Conservation (phyloP, 2,329 filamentous ascomycete species). For the Fusarium sp. region DNA sequence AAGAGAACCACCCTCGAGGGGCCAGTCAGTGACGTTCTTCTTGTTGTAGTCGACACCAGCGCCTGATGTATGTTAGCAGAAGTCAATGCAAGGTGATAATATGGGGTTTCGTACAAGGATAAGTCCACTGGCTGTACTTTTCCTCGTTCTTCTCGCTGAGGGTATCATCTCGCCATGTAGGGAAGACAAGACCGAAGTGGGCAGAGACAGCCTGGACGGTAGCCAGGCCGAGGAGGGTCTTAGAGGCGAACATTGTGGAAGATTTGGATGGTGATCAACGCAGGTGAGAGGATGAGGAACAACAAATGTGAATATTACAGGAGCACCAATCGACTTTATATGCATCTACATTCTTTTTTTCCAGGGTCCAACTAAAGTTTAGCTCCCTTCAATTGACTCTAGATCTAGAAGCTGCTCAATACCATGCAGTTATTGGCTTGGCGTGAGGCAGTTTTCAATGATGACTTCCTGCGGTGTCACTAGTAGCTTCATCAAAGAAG, state of each 20-base stretch:
- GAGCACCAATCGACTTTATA: constrained; percentile 34
- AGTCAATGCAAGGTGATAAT: background rate
- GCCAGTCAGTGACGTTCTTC: constrained; percentile 65
- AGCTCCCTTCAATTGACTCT: constrained; percentile 18
- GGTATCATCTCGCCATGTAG: constrained; percentile 62
- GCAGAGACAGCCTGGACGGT: constrained; percentile 55
- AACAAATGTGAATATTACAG: background rate
- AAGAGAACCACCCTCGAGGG: constrained; percentile 61
- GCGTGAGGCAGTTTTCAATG: constrained; percentile 39
- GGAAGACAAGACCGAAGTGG: constrained; percentile 63
- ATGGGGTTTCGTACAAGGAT: constrained; percentile 60
- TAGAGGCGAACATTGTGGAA: constrained; percentile 47
- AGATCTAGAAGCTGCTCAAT: constrained; percentile 5
- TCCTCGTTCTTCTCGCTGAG: constrained; percentile 53
- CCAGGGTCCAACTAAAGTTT: constrained; percentile 16
- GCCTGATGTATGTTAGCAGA: constrained; percentile 50
- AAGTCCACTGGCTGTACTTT: constrained; percentile 61
- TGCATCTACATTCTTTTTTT: constrained; percentile 1
- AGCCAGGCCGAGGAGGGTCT: constrained; percentile 51
- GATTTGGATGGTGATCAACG: background rate
- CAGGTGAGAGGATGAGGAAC: constrained; percentile 1
- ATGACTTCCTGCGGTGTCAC: constrained; percentile 16
- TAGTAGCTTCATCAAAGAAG: background rate
- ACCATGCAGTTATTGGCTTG: constrained; percentile 26
- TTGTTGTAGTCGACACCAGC: constrained; percentile 59